Evolutionary conservation across 306 rosid genomes (phyloP).

Genomic region (Oemleria cerasiformis): DNA sequence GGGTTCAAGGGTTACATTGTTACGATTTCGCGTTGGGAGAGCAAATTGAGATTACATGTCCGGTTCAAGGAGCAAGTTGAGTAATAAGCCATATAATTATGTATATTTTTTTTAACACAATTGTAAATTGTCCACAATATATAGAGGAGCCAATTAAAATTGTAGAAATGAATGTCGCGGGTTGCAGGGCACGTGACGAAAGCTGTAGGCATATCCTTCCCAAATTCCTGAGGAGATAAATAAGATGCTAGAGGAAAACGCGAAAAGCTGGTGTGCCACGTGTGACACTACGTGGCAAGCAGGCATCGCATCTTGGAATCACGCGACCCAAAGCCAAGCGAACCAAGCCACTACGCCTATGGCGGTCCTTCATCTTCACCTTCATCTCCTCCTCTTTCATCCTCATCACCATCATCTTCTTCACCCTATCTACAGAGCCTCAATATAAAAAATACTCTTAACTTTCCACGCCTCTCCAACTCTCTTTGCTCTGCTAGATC

Average conservation of each 20-base stretch:
- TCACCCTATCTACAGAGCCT: constrained; percentile 8
- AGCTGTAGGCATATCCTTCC: constrained; percentile 48
- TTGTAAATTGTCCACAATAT: too few species aligned
- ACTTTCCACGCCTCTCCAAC: constrained; percentile 7
- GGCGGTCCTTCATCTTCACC: constrained; percentile 51
- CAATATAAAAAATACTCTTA: neutral
- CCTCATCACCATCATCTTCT: constrained; percentile 12
- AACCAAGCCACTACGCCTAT: constrained; percentile 36
- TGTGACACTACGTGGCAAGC: constrained; percentile 71
- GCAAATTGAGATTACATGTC: too few species aligned
- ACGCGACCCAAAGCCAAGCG: constrained; percentile 16
- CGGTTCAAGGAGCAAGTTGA: too few species aligned
- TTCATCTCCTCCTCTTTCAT: constrained; percentile 18
- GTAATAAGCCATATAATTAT: too few species aligned
- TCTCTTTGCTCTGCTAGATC: constrained; percentile 21
- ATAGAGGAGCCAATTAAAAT: neutral
- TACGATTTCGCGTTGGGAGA: too few species aligned
- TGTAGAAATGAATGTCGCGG: neutral
- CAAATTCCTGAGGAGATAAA: constrained; percentile 37
- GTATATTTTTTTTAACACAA: too few species aligned
- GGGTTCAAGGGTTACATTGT: too few species aligned
- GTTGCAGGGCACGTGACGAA: constrained; percentile 15
- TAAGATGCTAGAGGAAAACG: constrained; percentile 53
- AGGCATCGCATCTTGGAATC: constrained; percentile 62
- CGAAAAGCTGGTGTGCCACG: constrained; percentile 70